A percentile compares a stretch with the other conserved stretches of the same genome.
phyloP scores from a whole-genome alignment of 768 basidiomycete genomes.

The Udeniomyces megalosporus region DNA sequence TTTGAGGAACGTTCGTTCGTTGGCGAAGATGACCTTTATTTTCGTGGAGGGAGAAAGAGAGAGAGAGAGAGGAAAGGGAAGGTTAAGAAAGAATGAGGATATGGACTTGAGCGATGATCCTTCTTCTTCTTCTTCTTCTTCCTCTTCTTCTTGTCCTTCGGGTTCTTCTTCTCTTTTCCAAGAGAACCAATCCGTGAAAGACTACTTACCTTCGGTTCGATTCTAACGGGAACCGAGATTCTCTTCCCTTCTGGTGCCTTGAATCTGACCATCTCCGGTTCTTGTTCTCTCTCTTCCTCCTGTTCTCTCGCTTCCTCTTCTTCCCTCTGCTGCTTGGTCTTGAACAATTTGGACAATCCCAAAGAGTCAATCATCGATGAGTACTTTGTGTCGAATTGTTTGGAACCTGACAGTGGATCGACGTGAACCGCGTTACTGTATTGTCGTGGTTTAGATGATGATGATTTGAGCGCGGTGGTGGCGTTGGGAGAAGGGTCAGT shows the following conservation, averaged over 20 bases:
- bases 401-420: conserved; percentile 68
- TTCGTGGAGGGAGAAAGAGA: too few species aligned
- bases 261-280: conserved; percentile 35
- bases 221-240: conserved; percentile 82
- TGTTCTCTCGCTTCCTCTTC: conserved; percentile 36
- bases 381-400: conserved; percentile 60
- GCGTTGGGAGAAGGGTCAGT: too few species aligned
- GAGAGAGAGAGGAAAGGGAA: background rate
- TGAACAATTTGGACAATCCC: conserved; percentile 38
- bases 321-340: conserved; percentile 25
- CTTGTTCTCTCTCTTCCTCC: conserved; percentile 31
- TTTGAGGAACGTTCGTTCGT: conserved; percentile 41
- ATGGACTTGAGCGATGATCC: too few species aligned
- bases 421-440: conserved; percentile 33
- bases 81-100: background rate
- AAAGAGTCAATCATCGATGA: conserved; percentile 40
- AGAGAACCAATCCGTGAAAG: background rate
- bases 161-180: too few species aligned
- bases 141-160: too few species aligned
- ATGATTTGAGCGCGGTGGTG: background rate
- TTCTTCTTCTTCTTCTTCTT: too few species aligned
- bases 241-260: conserved; percentile 68
- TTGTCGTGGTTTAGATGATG: background rate
- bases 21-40: too few species aligned
- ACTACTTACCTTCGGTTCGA: conserved; percentile 73